Conservation (phyloP, 2,329 filamentous ascomycete genomes). For the Sporothrix inflata region DNA sequence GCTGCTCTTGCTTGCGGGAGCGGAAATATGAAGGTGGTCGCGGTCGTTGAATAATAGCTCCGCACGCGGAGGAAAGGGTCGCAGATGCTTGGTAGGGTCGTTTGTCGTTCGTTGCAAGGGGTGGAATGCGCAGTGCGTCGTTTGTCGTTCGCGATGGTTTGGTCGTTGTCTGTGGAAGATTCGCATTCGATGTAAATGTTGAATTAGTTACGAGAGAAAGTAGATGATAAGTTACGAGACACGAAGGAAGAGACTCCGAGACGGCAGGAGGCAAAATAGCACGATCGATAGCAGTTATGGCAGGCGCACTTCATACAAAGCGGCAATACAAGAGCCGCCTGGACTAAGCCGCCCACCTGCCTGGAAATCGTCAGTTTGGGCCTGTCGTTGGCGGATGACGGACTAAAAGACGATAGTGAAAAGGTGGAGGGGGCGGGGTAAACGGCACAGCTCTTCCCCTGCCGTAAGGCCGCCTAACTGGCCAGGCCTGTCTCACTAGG, state of each 20-base stretch:
- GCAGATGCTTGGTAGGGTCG: not conserved
- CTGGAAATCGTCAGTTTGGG: slow-evolving; percentile 19
- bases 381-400: not conserved
- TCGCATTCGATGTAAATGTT: not conserved
- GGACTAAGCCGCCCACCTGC: not conserved
- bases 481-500: not conserved
- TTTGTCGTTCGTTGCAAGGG: not conserved
- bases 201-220: slow-evolving; percentile 9
- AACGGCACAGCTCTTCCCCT: slow-evolving; percentile 11
- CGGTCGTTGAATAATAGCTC: not conserved
- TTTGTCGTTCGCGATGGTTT: not conserved
- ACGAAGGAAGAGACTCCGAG: not conserved
- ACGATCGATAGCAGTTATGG: slow-evolving; percentile 1
- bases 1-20: not conserved
- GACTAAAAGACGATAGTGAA: not conserved
- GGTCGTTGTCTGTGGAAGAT: not conserved
- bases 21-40: not conserved
- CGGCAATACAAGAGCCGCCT: slow-evolving; percentile 15
- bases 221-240: not conserved
- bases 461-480: not conserved
- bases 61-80: slow-evolving; percentile 14
- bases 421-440: slow-evolving; percentile 25
- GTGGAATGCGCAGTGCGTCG: not conserved
- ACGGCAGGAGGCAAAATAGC: slow-evolving; percentile 10
- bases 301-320: not conserved